Percentiles rank a stretch among this genome's conserved stretches.
These are phyloP conservation scores for Pseudogymnoascus sp. DNA, from an alignment of 2,329 filamentous ascomycete species.

Conservation along the genomic window DNA sequence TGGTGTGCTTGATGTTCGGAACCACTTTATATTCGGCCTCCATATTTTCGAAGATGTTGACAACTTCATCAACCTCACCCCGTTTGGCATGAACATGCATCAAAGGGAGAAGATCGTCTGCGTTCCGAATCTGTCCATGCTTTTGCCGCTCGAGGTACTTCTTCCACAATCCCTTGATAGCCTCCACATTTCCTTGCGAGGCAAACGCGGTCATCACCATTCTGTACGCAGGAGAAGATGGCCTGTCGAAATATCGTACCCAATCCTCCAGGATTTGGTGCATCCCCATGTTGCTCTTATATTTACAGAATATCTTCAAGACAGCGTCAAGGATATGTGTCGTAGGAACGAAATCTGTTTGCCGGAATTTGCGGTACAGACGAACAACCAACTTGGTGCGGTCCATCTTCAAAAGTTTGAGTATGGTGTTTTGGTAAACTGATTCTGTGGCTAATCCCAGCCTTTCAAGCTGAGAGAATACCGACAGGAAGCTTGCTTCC, in stretches of 20 bases:
- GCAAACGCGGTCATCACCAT: slow-evolving; percentile 36
- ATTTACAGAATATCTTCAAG: slow-evolving; percentile 26
- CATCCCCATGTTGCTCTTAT: slow-evolving; percentile 29
- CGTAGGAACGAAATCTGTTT: slow-evolving; percentile 15
- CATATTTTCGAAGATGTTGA: slow-evolving; percentile 57
- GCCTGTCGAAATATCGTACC: slow-evolving; percentile 25
- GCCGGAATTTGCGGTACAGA: slow-evolving; percentile 22
- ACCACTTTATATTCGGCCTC: slow-evolving; percentile 43
- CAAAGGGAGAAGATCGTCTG: slow-evolving; percentile 43
- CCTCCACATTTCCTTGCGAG: slow-evolving; percentile 36
- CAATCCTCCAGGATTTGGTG: slow-evolving; percentile 33
- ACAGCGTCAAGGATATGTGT: slow-evolving; percentile 23
- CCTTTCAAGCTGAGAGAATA: not conserved
- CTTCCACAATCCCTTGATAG: slow-evolving; percentile 38
- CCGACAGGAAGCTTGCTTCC: not conserved
- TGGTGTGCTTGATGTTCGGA: slow-evolving; percentile 61
- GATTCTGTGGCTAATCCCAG: not conserved
- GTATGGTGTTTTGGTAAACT: slow-evolving; percentile 18
- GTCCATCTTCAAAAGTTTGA: slow-evolving; percentile 18
- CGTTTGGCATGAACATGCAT: slow-evolving; percentile 64
- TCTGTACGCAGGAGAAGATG: slow-evolving; percentile 25
- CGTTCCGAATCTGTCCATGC: slow-evolving; percentile 7
- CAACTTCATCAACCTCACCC: slow-evolving; percentile 54
- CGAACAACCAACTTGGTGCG: slow-evolving; percentile 18
- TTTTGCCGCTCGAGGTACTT: slow-evolving; percentile 24